A percentile compares a stretch with the other conserved stretches of the same genome.
Conservation (phyloP, 2,329 filamentous ascomycete genomes). For the Monilinia vaccinii-corymbosi region DNA sequence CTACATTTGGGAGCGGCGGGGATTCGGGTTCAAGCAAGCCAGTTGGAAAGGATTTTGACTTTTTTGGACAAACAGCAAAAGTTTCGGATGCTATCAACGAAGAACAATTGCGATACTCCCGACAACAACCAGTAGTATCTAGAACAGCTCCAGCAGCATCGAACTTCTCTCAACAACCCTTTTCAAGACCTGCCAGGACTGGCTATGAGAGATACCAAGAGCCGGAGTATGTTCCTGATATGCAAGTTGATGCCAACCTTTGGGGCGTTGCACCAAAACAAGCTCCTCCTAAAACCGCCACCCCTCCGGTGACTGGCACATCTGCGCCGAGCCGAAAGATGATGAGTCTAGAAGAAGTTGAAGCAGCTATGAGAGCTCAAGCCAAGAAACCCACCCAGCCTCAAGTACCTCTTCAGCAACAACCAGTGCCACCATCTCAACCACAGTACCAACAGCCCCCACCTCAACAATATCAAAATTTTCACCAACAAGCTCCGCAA, state of each 20-base stretch:
- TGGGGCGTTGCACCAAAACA: conserved; percentile 69
- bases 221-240: conserved; percentile 73
- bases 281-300: conserved; percentile 22
- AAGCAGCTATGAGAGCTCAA: conserved; percentile 79
- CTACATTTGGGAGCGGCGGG: conserved; percentile 66
- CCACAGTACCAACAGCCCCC: conserved; percentile 16
- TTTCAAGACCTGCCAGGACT: conserved; percentile 56
- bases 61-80: conserved; percentile 86
- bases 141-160: conserved; percentile 36
- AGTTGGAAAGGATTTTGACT: conserved; percentile 92
- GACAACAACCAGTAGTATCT: conserved; percentile 55
- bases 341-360: conserved; percentile 94
- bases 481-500: conserved; percentile 18
- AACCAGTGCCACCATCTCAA: conserved; percentile 13
- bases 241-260: conserved; percentile 86
- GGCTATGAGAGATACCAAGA: conserved; percentile 91
- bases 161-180: conserved; percentile 29
- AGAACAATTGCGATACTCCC: conserved; percentile 76
- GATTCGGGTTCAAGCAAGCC: conserved; percentile 36
- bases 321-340: conserved; percentile 54
- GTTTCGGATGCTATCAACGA: conserved; percentile 80
- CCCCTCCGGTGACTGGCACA: conserved; percentile 24
- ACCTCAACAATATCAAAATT: conserved; percentile 22
- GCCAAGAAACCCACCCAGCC: conserved; percentile 41
- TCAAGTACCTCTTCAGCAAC: conserved; percentile 20